phyloP scores from a whole-genome alignment of 768 basidiomycete genomes.

The Lactifluus volemus region DNA sequence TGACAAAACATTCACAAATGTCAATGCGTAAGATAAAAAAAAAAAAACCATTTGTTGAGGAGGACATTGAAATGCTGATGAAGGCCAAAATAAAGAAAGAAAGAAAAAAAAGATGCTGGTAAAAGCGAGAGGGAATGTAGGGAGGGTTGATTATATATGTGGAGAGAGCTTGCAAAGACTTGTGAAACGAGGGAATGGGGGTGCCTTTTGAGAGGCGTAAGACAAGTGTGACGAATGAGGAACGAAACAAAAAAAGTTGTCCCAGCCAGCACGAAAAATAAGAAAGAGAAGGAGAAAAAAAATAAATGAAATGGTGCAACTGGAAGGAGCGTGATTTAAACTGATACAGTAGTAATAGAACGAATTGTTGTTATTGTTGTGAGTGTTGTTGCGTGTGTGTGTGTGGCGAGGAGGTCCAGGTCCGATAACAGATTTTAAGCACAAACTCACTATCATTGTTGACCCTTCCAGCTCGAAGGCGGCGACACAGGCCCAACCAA shows the following conservation, averaged over 20 bases:
- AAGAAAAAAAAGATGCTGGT: background rate
- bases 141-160: background rate
- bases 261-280: background rate
- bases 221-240: background rate
- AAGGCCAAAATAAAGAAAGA: background rate
- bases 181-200: background rate
- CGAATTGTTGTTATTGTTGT: too few relatives aligned
- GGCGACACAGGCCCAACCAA: slow-evolving; percentile 22
- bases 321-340: background rate
- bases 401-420: too few relatives aligned
- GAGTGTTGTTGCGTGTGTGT: background rate
- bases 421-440: background rate
- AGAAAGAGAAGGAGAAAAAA: background rate
- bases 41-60: background rate
- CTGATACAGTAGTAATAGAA: background rate
- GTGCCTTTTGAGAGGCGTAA: background rate
- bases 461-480: slow-evolving; percentile 29
- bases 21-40: background rate
- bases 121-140: background rate
- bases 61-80: background rate
- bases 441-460: background rate
- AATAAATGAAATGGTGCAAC: background rate
- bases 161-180: background rate
- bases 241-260: background rate
- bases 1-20: background rate